Evolutionary conservation across 306 rosid genomes (phyloP).

Genomic region (Cucurbita argyrosperma): DNA sequence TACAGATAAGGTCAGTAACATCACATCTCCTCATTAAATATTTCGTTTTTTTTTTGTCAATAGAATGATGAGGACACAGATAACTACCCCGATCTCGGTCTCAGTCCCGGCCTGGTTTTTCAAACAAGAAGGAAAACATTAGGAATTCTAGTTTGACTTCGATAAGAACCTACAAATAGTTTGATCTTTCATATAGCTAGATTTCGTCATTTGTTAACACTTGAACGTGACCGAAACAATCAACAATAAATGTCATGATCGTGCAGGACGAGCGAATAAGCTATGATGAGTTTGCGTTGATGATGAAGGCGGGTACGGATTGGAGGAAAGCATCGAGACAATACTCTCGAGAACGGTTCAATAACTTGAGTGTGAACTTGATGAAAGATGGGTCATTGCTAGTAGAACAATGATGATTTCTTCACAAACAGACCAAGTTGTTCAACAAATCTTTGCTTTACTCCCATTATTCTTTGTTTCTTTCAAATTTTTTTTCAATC

Average conservation of each 20-base stretch:
- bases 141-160: background rate
- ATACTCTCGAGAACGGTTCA: conserved; percentile 87
- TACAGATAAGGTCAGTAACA: conserved; percentile 67
- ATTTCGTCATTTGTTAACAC: background rate
- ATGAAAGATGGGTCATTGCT: conserved; percentile 66
- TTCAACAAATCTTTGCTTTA: background rate
- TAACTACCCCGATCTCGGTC: background rate
- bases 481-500: background rate
- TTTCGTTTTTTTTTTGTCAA: background rate
- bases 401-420: conserved; percentile 9
- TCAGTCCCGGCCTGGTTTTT: background rate
- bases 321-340: conserved; percentile 98
- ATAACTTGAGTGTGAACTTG: conserved; percentile 53
- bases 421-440: background rate
- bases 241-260: background rate
- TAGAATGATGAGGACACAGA: background rate
- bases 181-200: background rate
- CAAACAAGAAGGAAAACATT: background rate
- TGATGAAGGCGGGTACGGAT: conserved; percentile 98
- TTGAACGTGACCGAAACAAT: too few relatives aligned
- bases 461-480: background rate
- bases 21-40: background rate
- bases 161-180: background rate
- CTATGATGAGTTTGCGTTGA: conserved; percentile 65
- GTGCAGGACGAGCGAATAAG: conserved; percentile 85